Conservation (phyloP, 139 green algal genomes). For the Chlorella sp. region DNA sequence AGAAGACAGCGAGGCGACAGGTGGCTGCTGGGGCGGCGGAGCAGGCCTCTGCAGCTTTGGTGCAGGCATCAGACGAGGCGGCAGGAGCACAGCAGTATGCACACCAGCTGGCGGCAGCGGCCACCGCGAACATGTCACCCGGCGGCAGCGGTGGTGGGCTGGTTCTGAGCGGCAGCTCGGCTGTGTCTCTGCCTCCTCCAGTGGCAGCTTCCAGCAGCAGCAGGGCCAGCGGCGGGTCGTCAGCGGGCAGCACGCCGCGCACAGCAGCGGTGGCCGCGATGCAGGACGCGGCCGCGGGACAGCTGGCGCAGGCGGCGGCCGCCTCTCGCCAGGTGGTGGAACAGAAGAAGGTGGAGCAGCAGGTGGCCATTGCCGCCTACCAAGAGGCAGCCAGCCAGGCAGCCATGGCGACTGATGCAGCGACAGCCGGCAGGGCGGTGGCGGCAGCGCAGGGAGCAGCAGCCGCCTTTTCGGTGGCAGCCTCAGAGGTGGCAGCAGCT, state of each 20-base stretch:
- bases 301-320: conserved; percentile 22
- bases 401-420: background rate
- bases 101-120: background rate
- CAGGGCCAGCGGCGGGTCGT: background rate
- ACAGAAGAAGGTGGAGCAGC: conserved; percentile 8
- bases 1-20: background rate
- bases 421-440: background rate
- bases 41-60: background rate
- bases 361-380: background rate
- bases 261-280: background rate
- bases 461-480: background rate
- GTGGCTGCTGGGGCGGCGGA: background rate
- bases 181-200: background rate
- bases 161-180: background rate
- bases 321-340: background rate
- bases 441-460: background rate
- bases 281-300: background rate
- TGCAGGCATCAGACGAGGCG: background rate
- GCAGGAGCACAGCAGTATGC: conserved; percentile 1
- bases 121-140: background rate
- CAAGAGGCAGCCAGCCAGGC: background rate
- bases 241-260: background rate
- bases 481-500: background rate
- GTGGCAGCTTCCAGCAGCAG: background rate
- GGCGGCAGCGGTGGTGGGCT: background rate